A percentile compares a stretch with the other conserved stretches of the same genome.
phyloP scores from a whole-genome alignment of 129 eudicot genomes.

The Apium graveolens region DNA sequence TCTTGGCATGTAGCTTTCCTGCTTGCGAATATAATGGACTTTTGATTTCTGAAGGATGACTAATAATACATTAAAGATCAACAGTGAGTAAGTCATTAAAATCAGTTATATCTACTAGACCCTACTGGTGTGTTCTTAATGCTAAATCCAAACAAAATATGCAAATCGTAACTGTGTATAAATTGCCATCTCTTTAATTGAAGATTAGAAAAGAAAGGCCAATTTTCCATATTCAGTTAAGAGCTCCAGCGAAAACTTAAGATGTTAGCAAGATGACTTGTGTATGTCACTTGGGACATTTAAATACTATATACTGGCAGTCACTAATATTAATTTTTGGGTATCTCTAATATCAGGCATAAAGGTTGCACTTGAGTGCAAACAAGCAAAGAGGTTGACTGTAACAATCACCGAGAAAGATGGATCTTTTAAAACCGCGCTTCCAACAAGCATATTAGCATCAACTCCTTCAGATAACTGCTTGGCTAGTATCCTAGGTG shows the following conservation, averaged over 20 bases:
- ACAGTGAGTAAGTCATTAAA: no score
- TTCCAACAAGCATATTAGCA: constrained; percentile 29
- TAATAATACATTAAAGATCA: not conserved
- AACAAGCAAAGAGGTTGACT: constrained; percentile 43
- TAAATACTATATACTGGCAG: not conserved
- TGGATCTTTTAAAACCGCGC: constrained; percentile 46
- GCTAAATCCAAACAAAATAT: no score
- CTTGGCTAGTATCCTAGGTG: constrained; percentile 63
- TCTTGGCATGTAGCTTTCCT: not conserved
- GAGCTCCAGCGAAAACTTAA: no score
- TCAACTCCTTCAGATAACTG: constrained; percentile 27
- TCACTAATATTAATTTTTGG: not conserved
- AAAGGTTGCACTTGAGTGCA: constrained; percentile 59
- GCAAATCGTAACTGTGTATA: no score
- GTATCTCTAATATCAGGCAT: constrained; percentile 31
- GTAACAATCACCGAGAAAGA: constrained; percentile 50
- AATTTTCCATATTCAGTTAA: no score
- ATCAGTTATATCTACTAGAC: no score
- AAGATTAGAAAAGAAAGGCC: no score
- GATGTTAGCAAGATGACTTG: no score
- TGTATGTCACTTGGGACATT: no score
- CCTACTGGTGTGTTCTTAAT: no score
- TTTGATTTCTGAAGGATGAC: not conserved
- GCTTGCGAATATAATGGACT: not conserved
- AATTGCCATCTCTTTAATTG: no score